phyloP scores from a whole-genome alignment of 257 asterid genomes.

The Asclepias syriaca region DNA sequence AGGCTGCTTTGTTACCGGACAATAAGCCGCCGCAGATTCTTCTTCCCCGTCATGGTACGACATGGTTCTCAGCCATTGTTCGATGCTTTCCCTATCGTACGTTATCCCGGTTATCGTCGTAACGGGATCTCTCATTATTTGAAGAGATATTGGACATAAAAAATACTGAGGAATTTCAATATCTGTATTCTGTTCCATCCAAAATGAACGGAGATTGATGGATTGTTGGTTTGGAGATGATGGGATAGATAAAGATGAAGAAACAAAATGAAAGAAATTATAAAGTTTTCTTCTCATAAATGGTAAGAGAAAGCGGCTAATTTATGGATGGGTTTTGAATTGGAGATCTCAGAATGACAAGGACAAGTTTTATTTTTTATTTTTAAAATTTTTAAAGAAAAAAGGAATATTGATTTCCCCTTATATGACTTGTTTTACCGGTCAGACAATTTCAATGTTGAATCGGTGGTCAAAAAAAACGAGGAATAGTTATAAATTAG shows the following conservation, averaged over 20 bases:
- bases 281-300: not conserved
- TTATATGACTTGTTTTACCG: conserved; percentile 7
- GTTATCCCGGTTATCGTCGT: conserved; percentile 83
- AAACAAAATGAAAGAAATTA: not conserved
- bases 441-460: conserved; percentile 13
- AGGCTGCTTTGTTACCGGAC: conserved; percentile 75
- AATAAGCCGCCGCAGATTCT: conserved; percentile 5
- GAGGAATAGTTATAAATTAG: not conserved
- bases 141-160: conserved; percentile 85
- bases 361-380: not conserved
- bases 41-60: conserved; percentile 15
- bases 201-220: not conserved
- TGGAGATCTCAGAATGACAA: conserved; percentile 13
- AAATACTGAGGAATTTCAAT: conserved; percentile 76
- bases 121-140: conserved; percentile 87
- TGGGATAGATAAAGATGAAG: not conserved
- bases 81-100: conserved; percentile 78
- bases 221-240: not conserved
- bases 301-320: conserved; percentile 44
- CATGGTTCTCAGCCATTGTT: conserved; percentile 49
- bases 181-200: conserved; percentile 33
- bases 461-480: conserved; percentile 9
- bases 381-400: not conserved
- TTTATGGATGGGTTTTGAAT: conserved; percentile 21
- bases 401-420: not conserved